phyloP scores from a whole-genome alignment of 2,329 filamentous ascomycete species.

The Madurella mycetomatis region DNA sequence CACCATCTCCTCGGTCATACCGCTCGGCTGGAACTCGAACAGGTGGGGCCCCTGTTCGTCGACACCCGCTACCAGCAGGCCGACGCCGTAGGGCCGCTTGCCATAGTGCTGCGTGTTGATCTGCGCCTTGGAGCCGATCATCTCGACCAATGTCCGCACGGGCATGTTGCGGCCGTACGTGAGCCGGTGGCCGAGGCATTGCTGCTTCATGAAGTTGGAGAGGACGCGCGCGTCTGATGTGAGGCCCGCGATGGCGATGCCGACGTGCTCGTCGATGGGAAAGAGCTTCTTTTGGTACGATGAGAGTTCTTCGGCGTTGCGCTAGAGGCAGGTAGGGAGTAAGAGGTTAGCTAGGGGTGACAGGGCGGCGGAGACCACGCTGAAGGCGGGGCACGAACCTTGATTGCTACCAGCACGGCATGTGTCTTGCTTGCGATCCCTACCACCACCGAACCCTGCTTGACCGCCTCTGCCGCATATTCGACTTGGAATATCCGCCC shows the following conservation, averaged over 20 bases:
- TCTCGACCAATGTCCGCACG: slow-evolving; percentile 78
- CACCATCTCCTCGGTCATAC: slow-evolving; percentile 94
- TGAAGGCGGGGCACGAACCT: slow-evolving; percentile 54
- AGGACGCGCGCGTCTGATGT: slow-evolving; percentile 97
- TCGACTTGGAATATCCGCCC: slow-evolving; percentile 99
- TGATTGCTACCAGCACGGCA: slow-evolving; percentile 89
- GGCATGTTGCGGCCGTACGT: slow-evolving; percentile 94
- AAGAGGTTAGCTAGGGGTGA: slow-evolving; percentile 9
- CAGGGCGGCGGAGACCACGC: slow-evolving; percentile 8
- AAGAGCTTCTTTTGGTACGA: slow-evolving; percentile 99
- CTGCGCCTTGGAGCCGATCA: slow-evolving; percentile 95
- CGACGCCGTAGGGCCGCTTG: slow-evolving; percentile 92
- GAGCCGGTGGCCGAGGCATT: slow-evolving; percentile 90
- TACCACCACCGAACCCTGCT: slow-evolving; percentile 97
- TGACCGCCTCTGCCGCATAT: slow-evolving; percentile 97
- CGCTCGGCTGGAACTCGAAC: slow-evolving; percentile 96
- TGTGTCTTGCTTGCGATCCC: slow-evolving; percentile 98
- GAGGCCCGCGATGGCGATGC: slow-evolving; percentile 91
- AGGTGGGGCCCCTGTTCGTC: slow-evolving; percentile 92
- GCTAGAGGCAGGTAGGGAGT: slow-evolving; percentile 46
- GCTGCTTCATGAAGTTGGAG: slow-evolving; percentile 99
- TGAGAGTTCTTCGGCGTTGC: slow-evolving; percentile 97
- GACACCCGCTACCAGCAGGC: slow-evolving; percentile 85
- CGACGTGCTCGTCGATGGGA: slow-evolving; percentile 90
- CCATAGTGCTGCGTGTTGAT: slow-evolving; percentile 97